Evolutionary conservation across 2,329 filamentous ascomycete genomes (phyloP).

Genomic region (Dothistroma pini): DNA sequence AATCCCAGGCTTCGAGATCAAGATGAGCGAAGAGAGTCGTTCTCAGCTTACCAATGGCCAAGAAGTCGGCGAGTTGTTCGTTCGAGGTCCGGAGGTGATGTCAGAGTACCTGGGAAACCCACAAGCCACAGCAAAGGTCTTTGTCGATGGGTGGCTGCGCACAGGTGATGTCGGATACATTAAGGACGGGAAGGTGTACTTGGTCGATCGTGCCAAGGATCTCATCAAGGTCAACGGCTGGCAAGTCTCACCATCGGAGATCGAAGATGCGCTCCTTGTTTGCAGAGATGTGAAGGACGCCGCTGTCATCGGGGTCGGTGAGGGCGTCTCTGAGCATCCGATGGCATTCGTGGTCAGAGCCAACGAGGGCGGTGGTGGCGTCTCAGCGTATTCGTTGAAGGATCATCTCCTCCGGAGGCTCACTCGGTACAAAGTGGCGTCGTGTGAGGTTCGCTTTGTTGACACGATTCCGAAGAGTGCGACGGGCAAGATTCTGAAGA

Average conservation of each 20-base stretch:
- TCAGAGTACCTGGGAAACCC: slow-evolving; percentile 35
- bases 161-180: slow-evolving; percentile 61
- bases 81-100: slow-evolving; percentile 43
- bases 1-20: slow-evolving; percentile 40
- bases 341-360: slow-evolving; percentile 23
- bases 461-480: slow-evolving; percentile 32
- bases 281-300: slow-evolving; percentile 27
- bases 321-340: slow-evolving; percentile 20
- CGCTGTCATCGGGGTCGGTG: slow-evolving; percentile 27
- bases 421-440: slow-evolving; percentile 38
- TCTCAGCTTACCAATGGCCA: slow-evolving; percentile 43
- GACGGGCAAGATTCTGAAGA: slow-evolving; percentile 33
- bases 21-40: slow-evolving; percentile 25
- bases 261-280: slow-evolving; percentile 32
- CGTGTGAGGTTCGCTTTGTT: slow-evolving; percentile 25
- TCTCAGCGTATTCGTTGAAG: slow-evolving; percentile 29
- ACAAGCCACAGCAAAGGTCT: slow-evolving; percentile 21
- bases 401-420: slow-evolving; percentile 30
- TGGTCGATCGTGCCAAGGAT: slow-evolving; percentile 36
- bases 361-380: slow-evolving; percentile 4
- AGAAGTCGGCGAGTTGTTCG: slow-evolving; percentile 41
- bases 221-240: slow-evolving; percentile 37
- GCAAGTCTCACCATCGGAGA: slow-evolving; percentile 35
- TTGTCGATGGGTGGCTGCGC: slow-evolving; percentile 76
- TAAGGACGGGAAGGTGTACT: slow-evolving; percentile 30